Percentiles rank a stretch among this genome's conserved stretches.
Evolutionary conservation across 768 basidiomycete genomes (phyloP).

Genomic region (Trametes meyenii): DNA sequence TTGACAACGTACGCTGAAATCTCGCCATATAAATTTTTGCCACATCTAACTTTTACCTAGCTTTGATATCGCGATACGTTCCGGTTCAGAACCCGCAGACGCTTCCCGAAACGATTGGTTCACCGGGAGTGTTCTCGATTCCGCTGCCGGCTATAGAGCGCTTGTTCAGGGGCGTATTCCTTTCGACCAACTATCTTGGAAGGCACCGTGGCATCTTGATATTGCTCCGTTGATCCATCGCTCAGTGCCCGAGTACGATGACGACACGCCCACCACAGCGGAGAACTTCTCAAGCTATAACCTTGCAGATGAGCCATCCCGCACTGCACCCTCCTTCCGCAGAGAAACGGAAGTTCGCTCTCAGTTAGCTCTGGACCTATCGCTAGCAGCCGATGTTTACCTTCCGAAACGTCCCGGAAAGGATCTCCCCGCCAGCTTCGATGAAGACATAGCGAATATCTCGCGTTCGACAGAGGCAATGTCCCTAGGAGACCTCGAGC

Average conservation of each 20-base stretch:
- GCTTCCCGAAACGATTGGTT: conserved; percentile 60
- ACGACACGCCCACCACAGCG: conserved; percentile 38
- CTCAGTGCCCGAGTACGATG: conserved; percentile 43
- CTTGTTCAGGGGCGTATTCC: conserved; percentile 52
- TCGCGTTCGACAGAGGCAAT: conserved; percentile 51
- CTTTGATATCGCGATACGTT: conserved; percentile 61
- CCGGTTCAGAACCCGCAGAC: conserved; percentile 49
- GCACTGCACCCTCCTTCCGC: conserved; percentile 43
- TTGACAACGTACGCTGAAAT: conserved; percentile 55
- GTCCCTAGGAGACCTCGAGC: conserved; percentile 52
- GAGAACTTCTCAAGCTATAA: conserved; percentile 49
- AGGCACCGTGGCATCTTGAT: conserved; percentile 57
- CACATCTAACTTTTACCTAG: conserved; percentile 39
- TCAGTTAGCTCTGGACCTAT: conserved; percentile 64
- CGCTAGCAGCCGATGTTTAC: conserved; percentile 59
- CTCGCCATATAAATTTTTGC: neutral
- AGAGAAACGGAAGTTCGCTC: conserved; percentile 60
- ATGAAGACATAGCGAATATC: conserved; percentile 53
- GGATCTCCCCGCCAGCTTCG: conserved; percentile 23
- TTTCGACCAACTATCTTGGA: conserved; percentile 38
- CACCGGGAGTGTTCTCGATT: conserved; percentile 53
- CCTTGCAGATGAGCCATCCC: conserved; percentile 41
- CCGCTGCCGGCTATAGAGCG: conserved; percentile 54
- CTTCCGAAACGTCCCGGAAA: conserved; percentile 47
- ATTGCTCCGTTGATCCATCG: conserved; percentile 48